A percentile compares a stretch with the other conserved stretches of the same genome.
Evolutionary conservation across 164 flowering plant species (phyloP).

Genomic region (Chimonanthus salicifolius): DNA sequence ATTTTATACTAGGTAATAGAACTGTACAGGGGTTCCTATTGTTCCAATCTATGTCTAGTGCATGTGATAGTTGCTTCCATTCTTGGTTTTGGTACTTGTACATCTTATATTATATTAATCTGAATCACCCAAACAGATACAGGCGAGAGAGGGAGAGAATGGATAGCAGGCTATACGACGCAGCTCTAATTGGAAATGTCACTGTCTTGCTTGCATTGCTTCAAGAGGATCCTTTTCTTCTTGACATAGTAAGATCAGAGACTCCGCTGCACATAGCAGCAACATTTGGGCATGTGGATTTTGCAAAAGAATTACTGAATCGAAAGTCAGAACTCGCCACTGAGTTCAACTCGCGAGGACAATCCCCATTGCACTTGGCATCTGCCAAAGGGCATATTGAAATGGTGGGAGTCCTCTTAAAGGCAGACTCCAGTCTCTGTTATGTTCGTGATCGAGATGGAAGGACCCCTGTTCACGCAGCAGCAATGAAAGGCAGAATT

Average conservation of each 20-base stretch:
- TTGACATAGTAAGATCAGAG: not conserved
- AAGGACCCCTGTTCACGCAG: slow-evolving; percentile 46
- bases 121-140: too few species aligned
- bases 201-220: not conserved
- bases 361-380: slow-evolving; percentile 42
- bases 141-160: not conserved
- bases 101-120: too few species aligned
- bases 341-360: slow-evolving; percentile 26
- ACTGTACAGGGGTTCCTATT: too few species aligned
- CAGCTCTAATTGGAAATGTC: not conserved
- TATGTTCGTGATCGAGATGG: slow-evolving; percentile 36
- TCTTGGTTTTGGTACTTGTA: too few species aligned
- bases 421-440: slow-evolving; percentile 31
- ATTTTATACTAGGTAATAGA: too few species aligned
- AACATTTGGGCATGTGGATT: slow-evolving; percentile 18
- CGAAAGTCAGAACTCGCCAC: slow-evolving; percentile 34
- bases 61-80: too few species aligned
- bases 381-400: slow-evolving; percentile 52
- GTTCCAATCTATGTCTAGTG: too few species aligned
- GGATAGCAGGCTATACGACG: not conserved
- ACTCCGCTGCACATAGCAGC: slow-evolving; percentile 5
- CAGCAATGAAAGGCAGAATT: slow-evolving; percentile 43
- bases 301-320: slow-evolving; percentile 35
- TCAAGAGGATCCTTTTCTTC: not conserved
- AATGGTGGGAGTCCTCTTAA: slow-evolving; percentile 34